Percentiles rank a stretch among this genome's conserved stretches.
Conservation (phyloP, 2,329 filamentous ascomycete species). For the Aspergillus ochraceus region DNA sequence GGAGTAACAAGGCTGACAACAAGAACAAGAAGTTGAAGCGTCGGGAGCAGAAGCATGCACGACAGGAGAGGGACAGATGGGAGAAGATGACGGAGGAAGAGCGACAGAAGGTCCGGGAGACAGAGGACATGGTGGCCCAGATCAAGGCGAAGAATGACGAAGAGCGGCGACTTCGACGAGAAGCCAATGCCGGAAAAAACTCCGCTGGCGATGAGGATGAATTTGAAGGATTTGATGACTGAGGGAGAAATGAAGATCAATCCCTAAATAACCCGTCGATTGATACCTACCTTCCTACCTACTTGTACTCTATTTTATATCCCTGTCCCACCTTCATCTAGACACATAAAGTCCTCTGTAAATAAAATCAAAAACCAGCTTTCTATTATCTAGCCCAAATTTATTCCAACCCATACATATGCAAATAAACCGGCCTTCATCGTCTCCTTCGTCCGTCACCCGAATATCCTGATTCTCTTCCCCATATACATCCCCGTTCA, state of each 20-base stretch:
- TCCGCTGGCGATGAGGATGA: conserved; percentile 38
- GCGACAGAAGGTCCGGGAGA: conserved; percentile 61
- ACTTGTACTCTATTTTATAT: neutral
- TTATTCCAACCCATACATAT: too few species aligned
- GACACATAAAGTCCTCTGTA: neutral
- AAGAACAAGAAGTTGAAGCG: conserved; percentile 63
- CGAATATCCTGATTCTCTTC: too few species aligned
- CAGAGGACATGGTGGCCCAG: conserved; percentile 64
- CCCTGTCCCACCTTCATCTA: neutral
- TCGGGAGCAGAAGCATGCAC: conserved; percentile 64
- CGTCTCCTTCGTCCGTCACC: too few species aligned
- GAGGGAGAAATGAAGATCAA: neutral
- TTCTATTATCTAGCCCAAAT: neutral
- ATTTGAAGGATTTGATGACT: conserved; percentile 59
- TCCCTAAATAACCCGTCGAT: too few species aligned
- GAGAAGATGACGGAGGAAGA: conserved; percentile 71
- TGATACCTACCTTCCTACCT: neutral
- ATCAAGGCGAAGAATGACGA: conserved; percentile 60
- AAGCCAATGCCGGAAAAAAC: conserved; percentile 21
- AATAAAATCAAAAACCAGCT: neutral
- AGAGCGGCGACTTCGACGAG: conserved; percentile 19
- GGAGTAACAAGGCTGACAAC: conserved; percentile 69
- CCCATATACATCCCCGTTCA: too few species aligned
- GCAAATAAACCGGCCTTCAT: too few species aligned
- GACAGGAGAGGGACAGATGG: conserved; percentile 62